Conservation (phyloP, 768 basidiomycete species). For the Melanogaster broomeanus region DNA sequence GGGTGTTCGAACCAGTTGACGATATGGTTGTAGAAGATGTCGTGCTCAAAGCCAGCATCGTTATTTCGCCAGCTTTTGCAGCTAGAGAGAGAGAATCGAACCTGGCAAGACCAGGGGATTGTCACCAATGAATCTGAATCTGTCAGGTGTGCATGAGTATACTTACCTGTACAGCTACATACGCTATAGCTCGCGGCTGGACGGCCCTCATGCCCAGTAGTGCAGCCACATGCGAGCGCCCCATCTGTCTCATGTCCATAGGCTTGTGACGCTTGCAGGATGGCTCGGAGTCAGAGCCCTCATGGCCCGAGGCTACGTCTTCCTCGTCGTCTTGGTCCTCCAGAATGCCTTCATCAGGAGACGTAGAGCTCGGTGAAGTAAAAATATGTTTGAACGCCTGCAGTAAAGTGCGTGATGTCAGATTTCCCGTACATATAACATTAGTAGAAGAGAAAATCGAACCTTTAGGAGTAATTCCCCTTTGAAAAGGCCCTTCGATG, state of each 20-base stretch:
- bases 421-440: neutral
- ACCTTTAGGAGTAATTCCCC: slow-evolving; percentile 18
- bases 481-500: slow-evolving; percentile 19
- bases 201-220: slow-evolving; percentile 9
- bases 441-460: neutral
- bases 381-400: slow-evolving; percentile 18
- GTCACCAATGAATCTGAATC: neutral
- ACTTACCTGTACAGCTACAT: slow-evolving; percentile 25
- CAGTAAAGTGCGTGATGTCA: neutral
- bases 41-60: neutral
- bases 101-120: no score
- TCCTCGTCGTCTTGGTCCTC: neutral
- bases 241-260: no score
- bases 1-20: slow-evolving; percentile 10
- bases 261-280: no score
- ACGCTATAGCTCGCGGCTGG: slow-evolving; percentile 22
- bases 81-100: slow-evolving; percentile 10
- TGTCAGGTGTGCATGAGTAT: no score
- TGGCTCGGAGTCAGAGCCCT: no score
- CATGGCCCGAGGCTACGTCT: neutral
- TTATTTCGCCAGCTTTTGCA: neutral
- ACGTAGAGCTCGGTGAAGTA: slow-evolving; percentile 18
- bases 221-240: slow-evolving; percentile 1
- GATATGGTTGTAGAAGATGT: slow-evolving; percentile 5
- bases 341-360: neutral